These are phyloP conservation scores for Candida suzukii DNA, from an alignment of 805 yeast genomes.

Conservation along the genomic window DNA sequence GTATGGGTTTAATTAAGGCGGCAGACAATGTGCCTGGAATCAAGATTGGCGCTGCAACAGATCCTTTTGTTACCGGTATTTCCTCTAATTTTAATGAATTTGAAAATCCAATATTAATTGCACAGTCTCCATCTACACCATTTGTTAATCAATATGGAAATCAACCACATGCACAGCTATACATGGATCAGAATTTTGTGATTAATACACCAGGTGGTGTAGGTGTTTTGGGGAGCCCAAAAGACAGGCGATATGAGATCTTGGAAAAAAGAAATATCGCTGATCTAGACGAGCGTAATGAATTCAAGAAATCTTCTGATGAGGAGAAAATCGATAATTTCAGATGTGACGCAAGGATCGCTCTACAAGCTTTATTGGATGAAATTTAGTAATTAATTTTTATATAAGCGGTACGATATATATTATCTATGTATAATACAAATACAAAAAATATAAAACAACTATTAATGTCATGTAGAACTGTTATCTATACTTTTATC, in stretches of 20 bases:
- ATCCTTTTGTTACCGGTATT: slow-evolving; percentile 22
- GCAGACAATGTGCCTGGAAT: slow-evolving; percentile 10
- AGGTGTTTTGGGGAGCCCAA: slow-evolving; percentile 3
- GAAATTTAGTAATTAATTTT: slow-evolving; percentile 8
- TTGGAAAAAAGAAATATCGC: background rate
- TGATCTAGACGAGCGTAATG: background rate
- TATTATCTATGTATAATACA: too few species aligned
- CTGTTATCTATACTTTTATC: too few species aligned
- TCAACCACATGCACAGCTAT: background rate
- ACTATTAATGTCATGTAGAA: too few species aligned
- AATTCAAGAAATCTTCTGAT: background rate
- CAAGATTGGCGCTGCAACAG: slow-evolving; percentile 19
- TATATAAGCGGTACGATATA: too few species aligned
- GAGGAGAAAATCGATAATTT: background rate
- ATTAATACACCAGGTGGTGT: background rate
- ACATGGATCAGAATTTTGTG: background rate
- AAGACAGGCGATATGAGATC: background rate
- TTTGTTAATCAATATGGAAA: background rate
- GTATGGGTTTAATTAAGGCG: background rate
- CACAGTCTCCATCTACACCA: background rate
- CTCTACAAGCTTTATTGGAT: slow-evolving; percentile 17
- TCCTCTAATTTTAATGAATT: slow-evolving; percentile 16
- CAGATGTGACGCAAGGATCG: slow-evolving; percentile 20
- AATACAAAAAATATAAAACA: too few species aligned
- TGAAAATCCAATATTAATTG: slow-evolving; percentile 9